Conservation (phyloP, 2,329 filamentous ascomycete species). For the Tolypocladium guangdongense region DNA sequence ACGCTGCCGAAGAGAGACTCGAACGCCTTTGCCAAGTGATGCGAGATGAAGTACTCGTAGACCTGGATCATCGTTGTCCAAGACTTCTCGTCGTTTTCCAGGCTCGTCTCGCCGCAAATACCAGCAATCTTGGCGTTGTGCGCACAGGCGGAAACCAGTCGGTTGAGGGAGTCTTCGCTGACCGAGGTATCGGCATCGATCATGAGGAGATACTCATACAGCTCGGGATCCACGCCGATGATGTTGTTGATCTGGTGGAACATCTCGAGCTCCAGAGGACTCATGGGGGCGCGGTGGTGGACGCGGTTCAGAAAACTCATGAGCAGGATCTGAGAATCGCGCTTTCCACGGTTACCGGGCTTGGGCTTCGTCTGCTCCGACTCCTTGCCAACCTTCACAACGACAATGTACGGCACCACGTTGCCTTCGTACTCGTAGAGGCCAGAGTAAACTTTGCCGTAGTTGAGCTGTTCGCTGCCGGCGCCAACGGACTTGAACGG, state of each 20-base stretch:
- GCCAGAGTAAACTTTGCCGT: constrained; percentile 96
- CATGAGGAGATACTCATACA: constrained; percentile 97
- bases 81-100: constrained; percentile 88
- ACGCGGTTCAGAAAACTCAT: constrained; percentile 98
- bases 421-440: constrained; percentile 97
- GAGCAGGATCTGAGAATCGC: constrained; percentile 90
- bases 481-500: constrained; percentile 89
- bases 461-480: constrained; percentile 89
- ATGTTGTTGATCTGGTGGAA: constrained; percentile 99
- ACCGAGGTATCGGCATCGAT: constrained; percentile 96
- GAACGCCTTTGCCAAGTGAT: constrained; percentile 93
- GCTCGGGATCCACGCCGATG: constrained; percentile 91
- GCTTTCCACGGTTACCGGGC: constrained; percentile 95
- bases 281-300: constrained; percentile 90
- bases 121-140: constrained; percentile 94
- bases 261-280: constrained; percentile 90
- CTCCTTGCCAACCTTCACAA: constrained; percentile 96
- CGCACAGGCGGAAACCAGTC: constrained; percentile 82
- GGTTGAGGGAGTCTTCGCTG: constrained; percentile 81
- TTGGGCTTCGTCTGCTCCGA: constrained; percentile 85
- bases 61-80: constrained; percentile 99
- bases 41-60: constrained; percentile 98
- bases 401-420: constrained; percentile 88
- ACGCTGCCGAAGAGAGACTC: constrained; percentile 96
- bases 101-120: constrained; percentile 92